Percentiles rank a stretch among this genome's conserved stretches.
Conservation (phyloP, 2,329 filamentous ascomycete genomes). For the Sarocladiaceae sp. region DNA sequence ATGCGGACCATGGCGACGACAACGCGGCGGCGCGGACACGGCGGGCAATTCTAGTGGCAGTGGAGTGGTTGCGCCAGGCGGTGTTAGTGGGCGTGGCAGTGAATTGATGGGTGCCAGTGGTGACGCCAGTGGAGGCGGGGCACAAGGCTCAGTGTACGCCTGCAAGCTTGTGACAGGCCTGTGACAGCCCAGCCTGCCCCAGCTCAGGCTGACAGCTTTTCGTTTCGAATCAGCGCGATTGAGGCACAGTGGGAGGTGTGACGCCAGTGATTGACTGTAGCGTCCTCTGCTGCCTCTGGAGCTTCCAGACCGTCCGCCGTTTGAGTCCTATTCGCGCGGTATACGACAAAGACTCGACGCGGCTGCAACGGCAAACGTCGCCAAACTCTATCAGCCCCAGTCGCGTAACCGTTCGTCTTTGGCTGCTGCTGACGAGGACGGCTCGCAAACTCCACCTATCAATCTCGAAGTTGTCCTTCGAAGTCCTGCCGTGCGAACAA, state of each 20-base stretch:
- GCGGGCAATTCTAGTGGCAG: background rate
- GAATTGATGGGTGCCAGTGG: background rate
- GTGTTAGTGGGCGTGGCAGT: conserved; percentile 5
- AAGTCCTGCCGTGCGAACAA: background rate
- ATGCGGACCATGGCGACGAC: conserved; percentile 48
- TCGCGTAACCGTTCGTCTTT: background rate
- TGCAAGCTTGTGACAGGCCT: conserved; percentile 1
- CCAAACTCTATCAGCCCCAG: background rate
- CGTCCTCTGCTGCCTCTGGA: background rate
- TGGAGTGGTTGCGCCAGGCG: background rate
- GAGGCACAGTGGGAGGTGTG: too few species aligned
- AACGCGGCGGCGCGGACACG: background rate
- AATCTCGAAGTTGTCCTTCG: background rate
- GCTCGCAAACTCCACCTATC: background rate
- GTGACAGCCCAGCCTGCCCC: background rate
- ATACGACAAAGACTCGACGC: background rate
- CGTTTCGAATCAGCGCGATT: too few species aligned
- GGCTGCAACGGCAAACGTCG: conserved; percentile 5
- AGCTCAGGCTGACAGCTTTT: background rate
- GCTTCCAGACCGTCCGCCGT: background rate
- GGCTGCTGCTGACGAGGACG: background rate
- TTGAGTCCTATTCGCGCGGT: background rate
- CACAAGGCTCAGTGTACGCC: background rate
- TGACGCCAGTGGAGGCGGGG: conserved; percentile 5
- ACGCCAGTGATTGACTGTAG: too few species aligned